Percentiles rank a stretch among this genome's conserved stretches.
Evolutionary conservation across 1,284 basidiomycete genomes (phyloP).

Genomic region (Ceratobasidium sp.): DNA sequence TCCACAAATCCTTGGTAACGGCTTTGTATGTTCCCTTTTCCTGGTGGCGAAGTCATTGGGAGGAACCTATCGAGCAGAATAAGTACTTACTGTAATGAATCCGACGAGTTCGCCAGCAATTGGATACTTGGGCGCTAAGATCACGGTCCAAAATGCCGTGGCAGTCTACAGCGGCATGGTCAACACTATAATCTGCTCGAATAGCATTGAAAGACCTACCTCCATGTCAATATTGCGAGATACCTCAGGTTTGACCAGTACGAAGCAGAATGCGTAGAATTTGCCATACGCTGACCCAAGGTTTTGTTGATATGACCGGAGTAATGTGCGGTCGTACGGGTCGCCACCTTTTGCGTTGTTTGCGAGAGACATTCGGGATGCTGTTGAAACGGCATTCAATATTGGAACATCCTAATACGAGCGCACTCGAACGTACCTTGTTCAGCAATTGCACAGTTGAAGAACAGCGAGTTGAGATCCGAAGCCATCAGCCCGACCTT

Average conservation of each 20-base stretch:
- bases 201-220: constrained; percentile 55
- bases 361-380: constrained; percentile 26
- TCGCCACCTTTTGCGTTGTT: constrained; percentile 51
- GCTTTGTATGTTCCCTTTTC: constrained; percentile 73
- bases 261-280: constrained; percentile 75
- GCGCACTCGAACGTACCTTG: constrained; percentile 7
- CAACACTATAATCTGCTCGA: neutral
- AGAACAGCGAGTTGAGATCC: constrained; percentile 70
- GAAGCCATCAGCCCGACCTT: constrained; percentile 62
- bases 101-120: constrained; percentile 68
- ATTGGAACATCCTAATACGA: neutral
- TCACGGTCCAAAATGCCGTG: constrained; percentile 75
- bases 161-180: constrained; percentile 62
- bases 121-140: constrained; percentile 70
- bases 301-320: constrained; percentile 61
- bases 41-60: constrained; percentile 53
- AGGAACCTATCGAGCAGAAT: constrained; percentile 15
- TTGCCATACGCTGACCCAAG: constrained; percentile 65
- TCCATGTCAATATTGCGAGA: constrained; percentile 82
- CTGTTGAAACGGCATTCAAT: neutral
- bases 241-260: constrained; percentile 70
- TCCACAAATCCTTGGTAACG: constrained; percentile 84
- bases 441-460: constrained; percentile 49
- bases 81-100: constrained; percentile 67
- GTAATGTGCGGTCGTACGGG: constrained; percentile 64